Conservation (phyloP, 768 basidiomycete species). For the Rhizopogon roseolus region DNA sequence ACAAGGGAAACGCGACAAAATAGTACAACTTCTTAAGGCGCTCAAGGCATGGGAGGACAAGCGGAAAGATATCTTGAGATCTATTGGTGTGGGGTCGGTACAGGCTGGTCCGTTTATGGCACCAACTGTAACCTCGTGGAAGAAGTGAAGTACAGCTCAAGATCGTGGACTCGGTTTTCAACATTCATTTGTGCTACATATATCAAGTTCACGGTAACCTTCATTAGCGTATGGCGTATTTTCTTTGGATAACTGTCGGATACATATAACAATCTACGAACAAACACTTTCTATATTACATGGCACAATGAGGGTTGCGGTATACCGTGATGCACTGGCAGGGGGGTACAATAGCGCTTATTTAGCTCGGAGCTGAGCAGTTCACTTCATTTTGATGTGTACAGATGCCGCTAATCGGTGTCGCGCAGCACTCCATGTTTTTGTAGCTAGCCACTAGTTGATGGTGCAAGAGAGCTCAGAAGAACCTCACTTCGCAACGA, state of each 20-base stretch:
- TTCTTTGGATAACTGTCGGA: conserved; percentile 6
- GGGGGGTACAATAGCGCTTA: no score
- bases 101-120: conserved; percentile 11
- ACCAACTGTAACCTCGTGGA: neutral
- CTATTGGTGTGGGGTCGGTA: conserved; percentile 38
- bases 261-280: neutral
- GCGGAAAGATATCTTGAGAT: conserved; percentile 48
- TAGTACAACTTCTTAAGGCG: conserved; percentile 73
- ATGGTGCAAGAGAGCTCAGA: neutral
- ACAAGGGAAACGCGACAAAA: conserved; percentile 75
- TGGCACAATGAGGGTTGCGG: neutral
- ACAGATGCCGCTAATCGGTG: conserved; percentile 49
- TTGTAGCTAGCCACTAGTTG: neutral
- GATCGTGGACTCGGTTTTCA: conserved; percentile 8
- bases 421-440: conserved; percentile 56
- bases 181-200: conserved; percentile 17
- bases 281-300: neutral
- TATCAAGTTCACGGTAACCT: neutral
- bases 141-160: conserved; percentile 1
- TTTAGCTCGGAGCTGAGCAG: conserved; percentile 15
- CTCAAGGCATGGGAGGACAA: conserved; percentile 81
- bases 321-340: no score
- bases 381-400: conserved; percentile 46
- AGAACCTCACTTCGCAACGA: conserved; percentile 40
- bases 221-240: neutral